phyloP scores from a whole-genome alignment of 768 basidiomycete species.

The Collybiopsis luxurians region DNA sequence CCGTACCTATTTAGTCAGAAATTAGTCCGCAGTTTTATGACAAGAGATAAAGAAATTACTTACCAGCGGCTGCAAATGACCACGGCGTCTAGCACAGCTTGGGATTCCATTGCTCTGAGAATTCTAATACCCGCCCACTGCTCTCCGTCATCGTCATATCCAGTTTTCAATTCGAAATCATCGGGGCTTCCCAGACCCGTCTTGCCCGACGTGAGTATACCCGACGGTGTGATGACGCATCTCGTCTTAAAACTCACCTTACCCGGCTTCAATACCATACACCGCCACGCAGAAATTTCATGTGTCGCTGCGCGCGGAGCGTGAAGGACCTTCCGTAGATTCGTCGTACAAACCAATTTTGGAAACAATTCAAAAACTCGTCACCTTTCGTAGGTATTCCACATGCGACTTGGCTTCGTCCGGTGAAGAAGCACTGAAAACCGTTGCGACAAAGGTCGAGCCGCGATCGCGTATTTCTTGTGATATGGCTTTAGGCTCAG shows the following conservation, averaged over 20 bases:
- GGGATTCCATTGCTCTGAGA: constrained; percentile 64
- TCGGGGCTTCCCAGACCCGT: constrained; percentile 70
- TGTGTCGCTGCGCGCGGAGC: constrained; percentile 58
- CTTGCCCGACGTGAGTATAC: constrained; percentile 54
- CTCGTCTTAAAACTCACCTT: constrained; percentile 47
- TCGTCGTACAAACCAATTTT: too few relatives aligned
- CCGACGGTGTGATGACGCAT: too few relatives aligned
- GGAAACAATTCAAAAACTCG: too few relatives aligned
- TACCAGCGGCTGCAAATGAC: constrained; percentile 81
- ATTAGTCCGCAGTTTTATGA: not conserved
- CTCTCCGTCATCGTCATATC: constrained; percentile 77
- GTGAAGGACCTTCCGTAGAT: constrained; percentile 58
- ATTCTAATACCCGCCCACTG: constrained; percentile 64
- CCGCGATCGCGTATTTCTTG: constrained; percentile 75
- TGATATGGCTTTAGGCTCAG: constrained; percentile 32
- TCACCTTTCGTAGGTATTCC: constrained; percentile 39
- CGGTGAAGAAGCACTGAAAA: constrained; percentile 46
- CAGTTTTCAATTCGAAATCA: constrained; percentile 68
- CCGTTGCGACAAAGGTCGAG: constrained; percentile 66
- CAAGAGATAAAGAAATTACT: constrained; percentile 8
- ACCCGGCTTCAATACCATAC: constrained; percentile 67
- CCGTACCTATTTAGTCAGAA: constrained; percentile 58
- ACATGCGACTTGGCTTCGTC: constrained; percentile 39
- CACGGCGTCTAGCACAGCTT: constrained; percentile 72
- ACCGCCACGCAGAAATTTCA: constrained; percentile 78